Evolutionary conservation across 768 basidiomycete species (phyloP).

Genomic region (Amanita rimosa): DNA sequence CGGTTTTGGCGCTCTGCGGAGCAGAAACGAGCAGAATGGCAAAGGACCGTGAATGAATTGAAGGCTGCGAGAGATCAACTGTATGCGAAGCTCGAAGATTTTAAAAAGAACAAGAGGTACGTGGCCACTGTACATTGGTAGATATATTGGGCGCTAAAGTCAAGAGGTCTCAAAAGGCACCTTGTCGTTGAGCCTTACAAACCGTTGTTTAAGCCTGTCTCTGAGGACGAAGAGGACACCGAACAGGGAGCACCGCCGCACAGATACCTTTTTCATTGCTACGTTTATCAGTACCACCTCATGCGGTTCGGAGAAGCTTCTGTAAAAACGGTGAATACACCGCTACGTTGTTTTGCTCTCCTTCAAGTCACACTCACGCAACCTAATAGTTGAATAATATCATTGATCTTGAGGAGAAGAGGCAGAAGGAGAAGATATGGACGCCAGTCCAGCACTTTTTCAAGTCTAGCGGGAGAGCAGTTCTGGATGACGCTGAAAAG

Average conservation of each 20-base stretch:
- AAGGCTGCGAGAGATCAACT: conserved; percentile 27
- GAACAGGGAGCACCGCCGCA: conserved; percentile 43
- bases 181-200: conserved; percentile 53
- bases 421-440: conserved; percentile 29
- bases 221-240: conserved; percentile 6
- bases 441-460: conserved; percentile 31
- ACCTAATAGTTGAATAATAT: conserved; percentile 47
- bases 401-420: conserved; percentile 38
- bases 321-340: conserved; percentile 25
- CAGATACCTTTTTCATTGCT: conserved; percentile 62
- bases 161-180: conserved; percentile 20
- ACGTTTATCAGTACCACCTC: conserved; percentile 56
- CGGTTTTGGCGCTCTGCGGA: conserved; percentile 22
- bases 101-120: conserved; percentile 41
- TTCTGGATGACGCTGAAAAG: conserved; percentile 29
- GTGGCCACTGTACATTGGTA: conserved; percentile 1
- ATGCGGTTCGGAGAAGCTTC: conserved; percentile 26
- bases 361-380: background rate
- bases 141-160: background rate
- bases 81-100: conserved; percentile 26
- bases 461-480: conserved; percentile 32
- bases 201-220: conserved; percentile 26
- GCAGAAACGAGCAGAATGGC: conserved; percentile 18
- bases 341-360: background rate
- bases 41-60: conserved; percentile 25